Base-by-base conservation (phyloP, 2,329 filamentous ascomycete species). In the Sporothrix schenckii region DNA sequence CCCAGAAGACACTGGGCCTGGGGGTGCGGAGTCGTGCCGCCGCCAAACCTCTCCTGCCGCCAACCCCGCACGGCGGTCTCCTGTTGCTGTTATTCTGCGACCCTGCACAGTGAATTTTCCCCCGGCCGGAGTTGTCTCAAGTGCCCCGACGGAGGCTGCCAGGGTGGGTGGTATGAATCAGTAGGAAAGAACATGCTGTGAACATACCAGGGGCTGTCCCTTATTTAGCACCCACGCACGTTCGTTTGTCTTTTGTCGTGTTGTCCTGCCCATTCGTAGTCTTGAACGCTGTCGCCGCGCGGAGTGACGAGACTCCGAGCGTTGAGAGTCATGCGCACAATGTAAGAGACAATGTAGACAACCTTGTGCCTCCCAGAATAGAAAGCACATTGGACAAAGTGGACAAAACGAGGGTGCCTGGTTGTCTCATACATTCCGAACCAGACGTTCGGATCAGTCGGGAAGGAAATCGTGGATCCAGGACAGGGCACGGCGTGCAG, bases 141-240 rank as follows among this genome's bases (percentile, higher is more conserved):
- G 11, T 44, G 34, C 56, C 56, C 56, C 56, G 56, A 34, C n/a
- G 34, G 10, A 9, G 3, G 11, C 2, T 53, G 50, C 21, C 56
- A 41, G 56, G 19, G 56, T 60, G 56, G 19, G 56, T 60, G 34
- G 56, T 16, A 61, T 61, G 56, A 41, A 61, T 44, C 56, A 61
- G 10, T 24, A 44, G 56, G 11, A 14, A 16, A 19, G 24, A 24
- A 24, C 24, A 24, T 24, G 24, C 24, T 24, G 24, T 2, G 24
- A 24, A 24, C 24, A 2, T 24, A 24, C 1, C 24, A 24, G 24
- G 24, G 24, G 24, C 24, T 24, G 24, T 1, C 24, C 24, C 24
- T 24, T 24, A 1, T 61, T 61, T 61, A 44, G 34, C 34, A 2
- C 7, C 34, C 34, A 9, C 34, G 4, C 34, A 30, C 27, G 27